phyloP scores from a whole-genome alignment of 2,329 filamentous ascomycete species.

The Berkeleyomyces rouxiae region DNA sequence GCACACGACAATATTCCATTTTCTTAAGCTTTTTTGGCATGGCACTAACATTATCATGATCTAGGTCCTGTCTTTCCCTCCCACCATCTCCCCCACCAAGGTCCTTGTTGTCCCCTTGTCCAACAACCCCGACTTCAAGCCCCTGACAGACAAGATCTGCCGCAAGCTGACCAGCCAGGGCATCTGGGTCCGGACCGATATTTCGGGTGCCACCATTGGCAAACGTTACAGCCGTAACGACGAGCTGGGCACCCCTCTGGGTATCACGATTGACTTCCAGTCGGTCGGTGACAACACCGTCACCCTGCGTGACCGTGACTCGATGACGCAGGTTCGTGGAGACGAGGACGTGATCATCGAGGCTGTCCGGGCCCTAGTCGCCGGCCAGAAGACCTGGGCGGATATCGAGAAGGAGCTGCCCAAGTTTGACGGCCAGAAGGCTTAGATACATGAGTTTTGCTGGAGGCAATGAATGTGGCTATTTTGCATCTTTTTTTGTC shows the following conservation, averaged over 20 bases:
- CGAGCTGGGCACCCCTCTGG: constrained; percentile 75
- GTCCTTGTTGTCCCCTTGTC: constrained; percentile 73
- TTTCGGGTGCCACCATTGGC: constrained; percentile 70
- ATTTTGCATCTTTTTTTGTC: not conserved
- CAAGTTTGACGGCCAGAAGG: constrained; percentile 64
- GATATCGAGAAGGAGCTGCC: constrained; percentile 66
- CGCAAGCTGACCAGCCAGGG: constrained; percentile 52
- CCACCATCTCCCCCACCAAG: constrained; percentile 63
- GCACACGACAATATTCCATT: not conserved
- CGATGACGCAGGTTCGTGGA: constrained; percentile 67
- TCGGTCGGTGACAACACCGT: constrained; percentile 65
- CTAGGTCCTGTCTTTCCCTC: constrained; percentile 28
- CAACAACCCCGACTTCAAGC: constrained; percentile 54
- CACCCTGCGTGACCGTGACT: constrained; percentile 71
- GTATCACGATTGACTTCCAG: constrained; percentile 82
- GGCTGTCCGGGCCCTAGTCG: constrained; percentile 37
- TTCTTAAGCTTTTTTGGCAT: constrained; percentile 17
- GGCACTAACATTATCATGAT: constrained; percentile 15
- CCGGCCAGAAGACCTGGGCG: constrained; percentile 36
- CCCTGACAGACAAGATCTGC: constrained; percentile 48
- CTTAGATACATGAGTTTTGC: constrained; percentile 1
- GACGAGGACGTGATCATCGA: constrained; percentile 56
- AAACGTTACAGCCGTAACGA: constrained; percentile 82
- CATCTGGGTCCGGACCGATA: constrained; percentile 63
- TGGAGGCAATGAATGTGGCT: not conserved